phyloP scores from a whole-genome alignment of 2,329 filamentous ascomycete species.

The Pseudocercospora musae region DNA sequence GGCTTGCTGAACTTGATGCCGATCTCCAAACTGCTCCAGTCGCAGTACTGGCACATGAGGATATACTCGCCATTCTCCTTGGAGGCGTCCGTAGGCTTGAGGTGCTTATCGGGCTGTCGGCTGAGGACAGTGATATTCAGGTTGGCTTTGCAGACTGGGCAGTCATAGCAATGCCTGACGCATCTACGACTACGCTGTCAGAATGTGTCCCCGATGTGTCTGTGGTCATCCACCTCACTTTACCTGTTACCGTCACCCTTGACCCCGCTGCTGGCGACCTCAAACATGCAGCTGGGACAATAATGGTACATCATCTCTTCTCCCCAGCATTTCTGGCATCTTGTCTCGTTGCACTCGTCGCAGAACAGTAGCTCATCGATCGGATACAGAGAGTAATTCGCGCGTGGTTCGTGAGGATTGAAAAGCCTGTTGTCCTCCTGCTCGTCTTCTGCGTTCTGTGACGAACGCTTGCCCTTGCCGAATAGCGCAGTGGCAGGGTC shows the following conservation, averaged over 20 bases:
- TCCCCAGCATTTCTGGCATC: constrained; percentile 84
- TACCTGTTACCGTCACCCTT: constrained; percentile 92
- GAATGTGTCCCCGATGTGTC: neutral
- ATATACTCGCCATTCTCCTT: constrained; percentile 53
- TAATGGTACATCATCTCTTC: constrained; percentile 96
- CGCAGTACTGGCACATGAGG: constrained; percentile 83
- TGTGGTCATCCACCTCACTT: constrained; percentile 24
- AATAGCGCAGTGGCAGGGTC: constrained; percentile 34
- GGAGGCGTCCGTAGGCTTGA: constrained; percentile 22
- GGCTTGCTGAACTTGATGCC: constrained; percentile 83
- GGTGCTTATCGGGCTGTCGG: constrained; percentile 36
- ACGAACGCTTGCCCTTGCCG: constrained; percentile 38
- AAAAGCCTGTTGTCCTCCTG: constrained; percentile 77
- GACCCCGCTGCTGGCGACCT: constrained; percentile 88
- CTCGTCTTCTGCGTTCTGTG: constrained; percentile 44
- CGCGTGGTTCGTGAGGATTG: constrained; percentile 77
- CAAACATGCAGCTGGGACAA: constrained; percentile 92
- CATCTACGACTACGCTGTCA: constrained; percentile 39
- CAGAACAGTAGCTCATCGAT: constrained; percentile 94
- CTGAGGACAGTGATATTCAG: constrained; percentile 72
- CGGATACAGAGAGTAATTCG: constrained; percentile 89
- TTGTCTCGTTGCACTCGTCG: constrained; percentile 94
- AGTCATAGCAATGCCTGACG: constrained; percentile 92
- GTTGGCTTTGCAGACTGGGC: constrained; percentile 80
- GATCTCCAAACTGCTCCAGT: constrained; percentile 87